Evolutionary conservation across 192 early-diverging fungal genomes (phyloP).

Genomic region (Coemansia sp.): DNA sequence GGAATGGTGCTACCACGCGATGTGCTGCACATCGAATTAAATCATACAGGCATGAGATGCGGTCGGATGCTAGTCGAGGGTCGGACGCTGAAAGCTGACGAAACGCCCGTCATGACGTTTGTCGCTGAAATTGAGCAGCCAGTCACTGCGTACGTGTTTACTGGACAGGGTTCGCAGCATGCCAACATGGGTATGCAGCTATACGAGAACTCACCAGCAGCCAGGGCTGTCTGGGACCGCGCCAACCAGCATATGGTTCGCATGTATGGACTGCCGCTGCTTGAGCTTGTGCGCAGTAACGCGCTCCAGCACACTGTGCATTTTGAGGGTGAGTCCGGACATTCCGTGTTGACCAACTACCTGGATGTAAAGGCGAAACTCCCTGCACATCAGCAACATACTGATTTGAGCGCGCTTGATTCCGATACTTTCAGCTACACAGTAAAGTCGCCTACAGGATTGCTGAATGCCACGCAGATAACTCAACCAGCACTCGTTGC

Average conservation of each 20-base stretch:
- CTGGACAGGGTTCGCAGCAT: conserved; percentile 94
- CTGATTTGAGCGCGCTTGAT: conserved; percentile 18
- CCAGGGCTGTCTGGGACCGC: conserved; percentile 84
- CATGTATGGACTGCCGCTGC: conserved; percentile 83
- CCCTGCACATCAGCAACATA: no score
- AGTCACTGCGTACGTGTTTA: conserved; percentile 88
- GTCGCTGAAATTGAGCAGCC: conserved; percentile 89
- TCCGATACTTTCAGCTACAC: conserved; percentile 10
- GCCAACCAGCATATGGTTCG: conserved; percentile 80
- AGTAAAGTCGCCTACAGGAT: conserved; percentile 68
- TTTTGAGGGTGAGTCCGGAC: conserved; percentile 61
- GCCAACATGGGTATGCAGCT: conserved; percentile 95
- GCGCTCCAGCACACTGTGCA: conserved; percentile 42
- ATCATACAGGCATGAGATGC: conserved; percentile 89
- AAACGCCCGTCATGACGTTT: conserved; percentile 62
- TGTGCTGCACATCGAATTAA: conserved; percentile 75
- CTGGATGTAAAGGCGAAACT: conserved; percentile 60
- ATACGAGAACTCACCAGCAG: conserved; percentile 76
- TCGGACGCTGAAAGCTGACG: conserved; percentile 72
- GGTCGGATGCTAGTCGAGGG: conserved; percentile 91
- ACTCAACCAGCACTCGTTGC: conserved; percentile 84
- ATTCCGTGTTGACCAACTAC: conserved; percentile 76
- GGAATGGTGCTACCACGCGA: conserved; percentile 89
- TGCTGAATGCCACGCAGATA: conserved; percentile 92
- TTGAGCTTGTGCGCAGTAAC: conserved; percentile 87